Percentiles rank a stretch among this genome's conserved stretches.
Conservation (phyloP, 768 basidiomycete species). For the Melanogaster broomeanus region DNA sequence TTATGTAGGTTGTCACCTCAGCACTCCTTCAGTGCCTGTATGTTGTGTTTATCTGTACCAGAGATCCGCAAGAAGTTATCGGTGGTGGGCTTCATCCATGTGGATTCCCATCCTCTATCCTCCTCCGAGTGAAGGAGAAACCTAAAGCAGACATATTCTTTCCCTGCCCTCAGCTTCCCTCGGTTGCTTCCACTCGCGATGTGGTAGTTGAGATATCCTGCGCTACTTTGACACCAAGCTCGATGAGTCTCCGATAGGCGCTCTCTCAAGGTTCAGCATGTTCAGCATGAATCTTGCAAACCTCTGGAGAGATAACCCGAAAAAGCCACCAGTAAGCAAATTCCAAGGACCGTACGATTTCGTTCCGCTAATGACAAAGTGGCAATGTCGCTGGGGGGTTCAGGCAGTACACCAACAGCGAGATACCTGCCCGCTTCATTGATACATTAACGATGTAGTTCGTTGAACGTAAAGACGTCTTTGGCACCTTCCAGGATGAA, state of each 20-base stretch:
- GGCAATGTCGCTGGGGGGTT: conserved; percentile 13
- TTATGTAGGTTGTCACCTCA: conserved; percentile 6
- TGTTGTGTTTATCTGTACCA: no score
- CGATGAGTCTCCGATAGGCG: background rate
- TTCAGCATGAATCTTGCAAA: no score
- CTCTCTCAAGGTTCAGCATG: no score
- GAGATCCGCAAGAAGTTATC: no score
- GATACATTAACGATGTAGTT: conserved; percentile 22
- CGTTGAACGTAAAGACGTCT: conserved; percentile 20
- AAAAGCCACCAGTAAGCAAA: background rate
- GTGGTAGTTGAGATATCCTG: no score
- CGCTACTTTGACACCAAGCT: no score
- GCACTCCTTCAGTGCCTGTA: background rate
- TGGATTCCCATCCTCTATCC: no score
- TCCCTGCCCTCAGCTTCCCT: no score
- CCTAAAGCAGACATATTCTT: no score
- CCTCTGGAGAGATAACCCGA: background rate
- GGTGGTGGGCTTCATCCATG: no score
- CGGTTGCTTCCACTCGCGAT: no score
- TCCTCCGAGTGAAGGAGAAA: no score
- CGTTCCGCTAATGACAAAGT: background rate
- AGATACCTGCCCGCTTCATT: conserved; percentile 28
- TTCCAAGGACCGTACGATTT: background rate
- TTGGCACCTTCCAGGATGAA: conserved; percentile 14
- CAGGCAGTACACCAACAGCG: conserved; percentile 20